A percentile compares a stretch with the other conserved stretches of the same genome.
phyloP scores from a whole-genome alignment of 768 basidiomycete genomes.

The Tephrocybe sp. region DNA sequence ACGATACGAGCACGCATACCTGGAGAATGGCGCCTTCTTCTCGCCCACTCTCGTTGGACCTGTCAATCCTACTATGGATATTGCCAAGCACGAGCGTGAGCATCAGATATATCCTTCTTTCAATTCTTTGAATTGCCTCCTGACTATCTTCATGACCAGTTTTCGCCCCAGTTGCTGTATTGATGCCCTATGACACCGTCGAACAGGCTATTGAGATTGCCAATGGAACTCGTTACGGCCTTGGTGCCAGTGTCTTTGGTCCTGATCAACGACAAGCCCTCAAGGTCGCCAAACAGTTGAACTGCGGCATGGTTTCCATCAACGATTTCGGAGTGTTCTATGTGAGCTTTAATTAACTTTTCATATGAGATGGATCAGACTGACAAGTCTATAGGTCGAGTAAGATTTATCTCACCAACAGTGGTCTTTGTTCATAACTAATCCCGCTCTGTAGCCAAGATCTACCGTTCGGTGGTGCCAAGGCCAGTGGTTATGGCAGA shows the following conservation, averaged over 20 bases:
- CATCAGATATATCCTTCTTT: conserved; percentile 14
- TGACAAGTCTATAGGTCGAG: conserved; percentile 54
- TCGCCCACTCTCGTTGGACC: conserved; percentile 83
- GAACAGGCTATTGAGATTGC: conserved; percentile 87
- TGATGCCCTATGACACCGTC: conserved; percentile 80
- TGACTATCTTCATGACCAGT: conserved; percentile 43
- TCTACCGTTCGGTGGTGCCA: conserved; percentile 92
- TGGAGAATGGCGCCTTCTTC: conserved; percentile 79
- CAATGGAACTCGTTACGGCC: conserved; percentile 83
- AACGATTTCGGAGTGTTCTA: conserved; percentile 94
- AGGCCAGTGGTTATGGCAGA: conserved; percentile 89
- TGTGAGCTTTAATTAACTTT: conserved; percentile 39
- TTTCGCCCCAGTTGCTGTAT: conserved; percentile 88
- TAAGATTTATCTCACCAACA: conserved; percentile 31
- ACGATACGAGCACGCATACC: conserved; percentile 61
- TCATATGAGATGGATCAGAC: not conserved
- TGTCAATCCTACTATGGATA: conserved; percentile 65
- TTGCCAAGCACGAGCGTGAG: conserved; percentile 80
- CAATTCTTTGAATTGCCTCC: not conserved
- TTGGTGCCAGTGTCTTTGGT: conserved; percentile 95
- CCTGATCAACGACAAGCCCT: conserved; percentile 76
- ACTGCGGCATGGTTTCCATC: conserved; percentile 96
- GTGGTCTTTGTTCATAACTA: conserved; percentile 5
- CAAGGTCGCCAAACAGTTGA: conserved; percentile 74
- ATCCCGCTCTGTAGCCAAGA: conserved; percentile 56